Evolutionary conservation across 2,329 filamentous ascomycete genomes (phyloP).

Genomic region (Colletotrichum tropicale): DNA sequence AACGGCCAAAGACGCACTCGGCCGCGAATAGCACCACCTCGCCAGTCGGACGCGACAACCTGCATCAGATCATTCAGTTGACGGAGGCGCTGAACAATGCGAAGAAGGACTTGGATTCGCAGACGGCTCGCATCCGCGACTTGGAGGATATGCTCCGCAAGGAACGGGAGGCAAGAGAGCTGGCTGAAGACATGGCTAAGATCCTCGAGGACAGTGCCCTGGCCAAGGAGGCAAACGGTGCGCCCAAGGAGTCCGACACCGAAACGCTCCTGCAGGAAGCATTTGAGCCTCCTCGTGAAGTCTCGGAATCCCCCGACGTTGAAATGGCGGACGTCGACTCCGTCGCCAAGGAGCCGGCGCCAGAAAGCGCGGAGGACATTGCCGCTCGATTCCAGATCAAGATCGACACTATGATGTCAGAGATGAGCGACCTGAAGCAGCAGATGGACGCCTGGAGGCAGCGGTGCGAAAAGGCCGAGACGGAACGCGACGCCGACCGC

Average conservation of each 20-base stretch:
- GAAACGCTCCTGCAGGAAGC: slow-evolving; percentile 48
- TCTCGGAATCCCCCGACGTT: slow-evolving; percentile 26
- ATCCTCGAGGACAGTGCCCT: slow-evolving; percentile 64
- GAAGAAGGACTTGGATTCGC: slow-evolving; percentile 86
- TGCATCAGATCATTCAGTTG: slow-evolving; percentile 80
- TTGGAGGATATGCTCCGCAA: slow-evolving; percentile 79
- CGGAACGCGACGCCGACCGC: slow-evolving; percentile 73
- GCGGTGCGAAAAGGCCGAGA: slow-evolving; percentile 81
- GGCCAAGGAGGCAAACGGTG: slow-evolving; percentile 40
- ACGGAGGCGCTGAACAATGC: slow-evolving; percentile 84
- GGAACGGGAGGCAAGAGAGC: slow-evolving; percentile 81
- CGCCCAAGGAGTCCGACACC: slow-evolving; percentile 37
- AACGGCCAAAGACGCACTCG: slow-evolving; percentile 67
- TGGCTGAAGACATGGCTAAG: slow-evolving; percentile 82
- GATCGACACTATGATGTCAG: slow-evolving; percentile 76
- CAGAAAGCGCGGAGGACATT: slow-evolving; percentile 39
- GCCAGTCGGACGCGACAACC: slow-evolving; percentile 57
- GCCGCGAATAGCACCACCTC: slow-evolving; percentile 52
- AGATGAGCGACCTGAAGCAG: slow-evolving; percentile 81
- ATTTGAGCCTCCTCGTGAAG: slow-evolving; percentile 48
- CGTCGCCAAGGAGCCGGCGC: slow-evolving; percentile 27
- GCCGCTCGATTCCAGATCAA: slow-evolving; percentile 65
- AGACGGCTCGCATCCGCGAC: slow-evolving; percentile 78
- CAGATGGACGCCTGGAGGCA: slow-evolving; percentile 80
- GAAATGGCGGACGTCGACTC: slow-evolving; percentile 23